Base-by-base conservation (phyloP, 441 rosid species). In the Pelargonium fulgidum region DNA sequence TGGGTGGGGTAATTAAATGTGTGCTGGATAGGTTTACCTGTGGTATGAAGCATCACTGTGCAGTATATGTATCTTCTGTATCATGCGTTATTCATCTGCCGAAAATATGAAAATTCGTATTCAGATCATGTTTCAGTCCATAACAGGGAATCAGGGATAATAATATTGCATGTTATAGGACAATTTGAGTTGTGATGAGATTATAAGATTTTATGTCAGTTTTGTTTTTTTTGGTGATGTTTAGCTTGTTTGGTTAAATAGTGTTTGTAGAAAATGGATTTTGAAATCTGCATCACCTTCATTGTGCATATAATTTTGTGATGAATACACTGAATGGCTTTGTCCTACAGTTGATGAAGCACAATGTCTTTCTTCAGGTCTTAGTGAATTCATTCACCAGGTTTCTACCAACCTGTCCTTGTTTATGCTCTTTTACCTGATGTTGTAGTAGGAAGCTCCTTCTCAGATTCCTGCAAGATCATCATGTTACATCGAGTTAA, bases 11-110 rank as follows among this genome's bases (percentile, higher is more conserved):
- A 13, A 12, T 62, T 2, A 26, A 24, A 12, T 13, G 14, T 22
- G n/a, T 62, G 65, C 65, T 26, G 13, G 12, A 63, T 63, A 29
- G 20, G 66, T 63, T 36, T 36, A 36, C 20, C 16, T 63, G 16
- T 63, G 8, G 66, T 39, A 63, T 13, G 66, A n/a, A 36, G 24
- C 47, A 7, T 63, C 22, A 33, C 7, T 63, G 3, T 63, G 47
- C 66, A 36, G 22, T 62, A 33, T 36, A 11, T 36, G 66, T 14
- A 14, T 13, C 45, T 63, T 3, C 66, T 62, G 19, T 33, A 29
- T 14, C 3, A 33, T 62, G 22, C 3, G 3, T 24, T 11, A 62
- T 62, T 2, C 8, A 11, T 13, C 13, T 62, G 14, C 65, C 41
- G 4, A 12, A 62, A 62, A 62, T 62, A 7, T 62, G 22, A 36